Conservation (phyloP, 108 stramenopile species). For the Thalassiosira profunda region DNA sequence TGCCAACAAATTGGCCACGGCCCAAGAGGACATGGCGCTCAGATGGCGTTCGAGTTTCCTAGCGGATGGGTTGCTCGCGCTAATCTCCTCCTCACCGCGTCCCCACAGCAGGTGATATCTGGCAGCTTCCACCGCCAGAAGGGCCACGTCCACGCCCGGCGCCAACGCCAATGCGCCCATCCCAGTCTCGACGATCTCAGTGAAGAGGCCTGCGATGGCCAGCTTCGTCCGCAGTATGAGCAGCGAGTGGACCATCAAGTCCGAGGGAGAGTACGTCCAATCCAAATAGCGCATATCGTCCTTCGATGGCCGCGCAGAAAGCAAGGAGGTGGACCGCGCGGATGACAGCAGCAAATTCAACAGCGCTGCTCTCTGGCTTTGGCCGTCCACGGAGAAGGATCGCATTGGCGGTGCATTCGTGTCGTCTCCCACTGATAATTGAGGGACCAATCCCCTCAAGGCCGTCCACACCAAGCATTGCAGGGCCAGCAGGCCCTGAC, state of each 20-base stretch:
- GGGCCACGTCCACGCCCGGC: slow-evolving; percentile 8
- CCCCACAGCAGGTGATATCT: slow-evolving; percentile 10
- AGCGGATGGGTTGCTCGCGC: not conserved
- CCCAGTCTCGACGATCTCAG: not conserved
- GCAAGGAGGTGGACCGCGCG: slow-evolving; percentile 5
- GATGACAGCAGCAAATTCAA: slow-evolving; percentile 11
- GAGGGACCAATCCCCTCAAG: slow-evolving; percentile 10
- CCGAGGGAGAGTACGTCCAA: slow-evolving; percentile 22
- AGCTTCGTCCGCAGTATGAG: slow-evolving; percentile 20
- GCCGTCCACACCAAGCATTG: slow-evolving; percentile 38
- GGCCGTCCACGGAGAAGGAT: no score
- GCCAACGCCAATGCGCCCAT: not conserved
- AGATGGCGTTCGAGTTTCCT: slow-evolving; percentile 7
- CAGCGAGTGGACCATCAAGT: slow-evolving; percentile 27
- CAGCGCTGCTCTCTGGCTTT: not conserved
- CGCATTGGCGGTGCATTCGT: no score
- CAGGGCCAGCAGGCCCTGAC: slow-evolving; percentile 27
- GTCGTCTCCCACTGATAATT: not conserved
- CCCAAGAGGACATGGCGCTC: slow-evolving; percentile 19
- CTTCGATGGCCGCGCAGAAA: not conserved
- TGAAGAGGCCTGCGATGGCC: slow-evolving; percentile 17
- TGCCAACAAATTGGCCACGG: slow-evolving; percentile 19
- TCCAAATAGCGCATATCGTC: not conserved
- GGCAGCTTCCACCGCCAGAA: slow-evolving; percentile 21
- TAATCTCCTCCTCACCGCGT: not conserved